Evolutionary conservation across 2,329 filamentous ascomycete species (phyloP).

Genomic region (Zasmidium angulare): DNA sequence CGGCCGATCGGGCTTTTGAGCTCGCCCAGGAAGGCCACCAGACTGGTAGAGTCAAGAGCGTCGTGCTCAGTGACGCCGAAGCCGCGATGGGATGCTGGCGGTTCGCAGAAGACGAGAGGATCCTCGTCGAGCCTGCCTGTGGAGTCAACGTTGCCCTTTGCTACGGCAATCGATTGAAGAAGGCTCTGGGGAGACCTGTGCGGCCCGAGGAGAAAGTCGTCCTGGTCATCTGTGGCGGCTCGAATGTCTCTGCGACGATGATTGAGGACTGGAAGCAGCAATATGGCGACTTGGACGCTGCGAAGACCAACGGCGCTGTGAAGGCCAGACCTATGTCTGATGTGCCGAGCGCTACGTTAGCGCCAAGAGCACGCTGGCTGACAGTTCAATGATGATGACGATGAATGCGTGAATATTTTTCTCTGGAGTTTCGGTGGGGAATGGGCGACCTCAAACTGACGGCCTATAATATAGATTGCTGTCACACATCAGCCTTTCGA

Average conservation of each 20-base stretch:
- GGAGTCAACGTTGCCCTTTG: conserved; percentile 75
- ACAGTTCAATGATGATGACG: not conserved
- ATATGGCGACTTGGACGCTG: conserved; percentile 27
- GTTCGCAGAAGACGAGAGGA: conserved; percentile 77
- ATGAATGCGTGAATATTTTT: too few species aligned
- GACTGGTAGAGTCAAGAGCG: conserved; percentile 55
- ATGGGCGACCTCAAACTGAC: too few species aligned
- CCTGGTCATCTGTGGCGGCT: conserved; percentile 76
- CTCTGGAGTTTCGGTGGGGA: too few species aligned
- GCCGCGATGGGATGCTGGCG: conserved; percentile 75
- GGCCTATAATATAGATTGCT: too few species aligned
- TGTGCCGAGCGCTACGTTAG: not conserved
- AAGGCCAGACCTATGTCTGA: not conserved
- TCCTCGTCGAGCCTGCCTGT: conserved; percentile 82
- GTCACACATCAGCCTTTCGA: too few species aligned
- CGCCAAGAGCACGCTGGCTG: not conserved
- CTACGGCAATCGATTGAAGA: conserved; percentile 64
- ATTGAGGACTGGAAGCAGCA: conserved; percentile 49
- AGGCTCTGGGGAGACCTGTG: conserved; percentile 57
- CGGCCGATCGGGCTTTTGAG: conserved; percentile 67
- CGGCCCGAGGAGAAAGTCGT: conserved; percentile 72
- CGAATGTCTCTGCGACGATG: conserved; percentile 53
- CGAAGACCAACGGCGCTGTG: not conserved
- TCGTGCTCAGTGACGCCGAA: conserved; percentile 71
- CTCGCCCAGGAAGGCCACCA: conserved; percentile 50